phyloP scores from a whole-genome alignment of 805 yeast species.

The Lipomyces chichibuensis region DNA sequence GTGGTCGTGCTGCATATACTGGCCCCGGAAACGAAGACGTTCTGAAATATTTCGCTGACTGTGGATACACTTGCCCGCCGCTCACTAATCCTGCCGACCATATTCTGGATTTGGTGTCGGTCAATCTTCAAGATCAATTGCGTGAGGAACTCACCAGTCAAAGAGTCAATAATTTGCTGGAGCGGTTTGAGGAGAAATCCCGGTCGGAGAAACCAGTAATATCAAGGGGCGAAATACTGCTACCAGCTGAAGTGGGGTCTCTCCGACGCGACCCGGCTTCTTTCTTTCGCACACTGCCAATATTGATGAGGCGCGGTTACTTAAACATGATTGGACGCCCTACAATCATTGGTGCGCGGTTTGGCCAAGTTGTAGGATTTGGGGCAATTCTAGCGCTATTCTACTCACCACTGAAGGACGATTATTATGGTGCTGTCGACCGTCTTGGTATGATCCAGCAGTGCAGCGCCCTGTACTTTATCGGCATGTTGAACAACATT shows the following conservation, averaged over 20 bases:
- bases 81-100: conserved; percentile 74
- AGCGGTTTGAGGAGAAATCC: conserved; percentile 12
- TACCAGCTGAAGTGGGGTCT: conserved; percentile 41
- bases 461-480: conserved; percentile 68
- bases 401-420: conserved; percentile 61
- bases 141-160: conserved; percentile 49
- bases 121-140: conserved; percentile 51
- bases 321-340: conserved; percentile 53
- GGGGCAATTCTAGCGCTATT: conserved; percentile 69
- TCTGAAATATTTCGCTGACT: conserved; percentile 51
- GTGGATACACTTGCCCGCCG: conserved; percentile 62
- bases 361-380: conserved; percentile 64
- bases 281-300: conserved; percentile 45
- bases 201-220: background rate
- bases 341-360: conserved; percentile 65
- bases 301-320: conserved; percentile 47
- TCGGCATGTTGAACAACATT: conserved; percentile 78
- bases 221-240: conserved; percentile 13
- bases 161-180: conserved; percentile 49
- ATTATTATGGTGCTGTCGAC: conserved; percentile 57
- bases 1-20: conserved; percentile 65
- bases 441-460: conserved; percentile 79
- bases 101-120: conserved; percentile 69
- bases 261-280: conserved; percentile 43
- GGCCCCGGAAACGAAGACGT: conserved; percentile 54